Evolutionary conservation across 169 alveolate species (phyloP).

Genomic region (Plasmodium chabaudi): DNA sequence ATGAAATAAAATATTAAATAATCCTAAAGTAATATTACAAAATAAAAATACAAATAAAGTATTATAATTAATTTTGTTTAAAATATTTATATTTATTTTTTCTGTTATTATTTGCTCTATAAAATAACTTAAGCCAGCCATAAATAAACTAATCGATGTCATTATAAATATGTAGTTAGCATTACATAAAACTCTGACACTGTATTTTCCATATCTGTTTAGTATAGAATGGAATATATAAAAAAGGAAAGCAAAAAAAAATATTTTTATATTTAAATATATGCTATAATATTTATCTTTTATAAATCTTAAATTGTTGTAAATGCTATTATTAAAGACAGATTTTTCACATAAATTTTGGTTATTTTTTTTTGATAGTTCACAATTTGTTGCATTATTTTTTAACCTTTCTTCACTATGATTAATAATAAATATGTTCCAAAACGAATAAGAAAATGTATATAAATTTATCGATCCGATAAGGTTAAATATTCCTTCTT

Average conservation of each 20-base stretch:
- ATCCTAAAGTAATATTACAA: constrained; percentile 39
- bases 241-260: constrained; percentile 23
- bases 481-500: constrained; percentile 51
- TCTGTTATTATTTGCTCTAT: constrained; percentile 18
- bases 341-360: not conserved
- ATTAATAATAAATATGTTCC: not conserved
- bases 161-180: constrained; percentile 48
- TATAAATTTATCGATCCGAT: constrained; percentile 53
- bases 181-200: constrained; percentile 57
- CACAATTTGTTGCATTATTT: not conserved
- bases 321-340: not conserved
- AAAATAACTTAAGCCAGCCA: constrained; percentile 16
- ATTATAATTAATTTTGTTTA: constrained; percentile 28
- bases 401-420: not conserved
- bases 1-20: constrained; percentile 46
- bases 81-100: constrained; percentile 15
- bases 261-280: constrained; percentile 10
- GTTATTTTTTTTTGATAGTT: not conserved
- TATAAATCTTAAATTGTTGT: not conserved
- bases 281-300: not conserved
- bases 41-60: constrained; percentile 21
- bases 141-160: constrained; percentile 23
- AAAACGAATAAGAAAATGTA: constrained; percentile 19
- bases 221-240: constrained; percentile 19
- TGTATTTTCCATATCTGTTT: constrained; percentile 21